phyloP scores from a whole-genome alignment of 1,284 basidiomycete genomes.

The Fomitopsis betulina region DNA sequence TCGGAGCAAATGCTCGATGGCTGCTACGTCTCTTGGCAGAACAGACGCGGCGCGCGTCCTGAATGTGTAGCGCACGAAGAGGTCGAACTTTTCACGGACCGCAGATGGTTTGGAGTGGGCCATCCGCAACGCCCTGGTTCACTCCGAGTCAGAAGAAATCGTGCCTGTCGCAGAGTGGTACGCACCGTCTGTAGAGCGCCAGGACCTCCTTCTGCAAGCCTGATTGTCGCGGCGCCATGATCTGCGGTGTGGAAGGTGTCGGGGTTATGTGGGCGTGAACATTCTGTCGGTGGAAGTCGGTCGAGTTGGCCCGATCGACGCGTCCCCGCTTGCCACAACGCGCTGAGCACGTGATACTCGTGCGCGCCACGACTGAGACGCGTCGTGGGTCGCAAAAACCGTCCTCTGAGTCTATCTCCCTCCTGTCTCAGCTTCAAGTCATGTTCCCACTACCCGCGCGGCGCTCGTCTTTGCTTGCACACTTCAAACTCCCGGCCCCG shows the following conservation, averaged over 20 bases:
- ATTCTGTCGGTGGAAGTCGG: neutral
- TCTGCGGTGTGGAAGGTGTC: neutral
- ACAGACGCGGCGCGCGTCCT: slow-evolving; percentile 53
- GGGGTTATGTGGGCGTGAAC: neutral
- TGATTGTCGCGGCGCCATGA: slow-evolving; percentile 33
- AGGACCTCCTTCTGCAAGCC: slow-evolving; percentile 71
- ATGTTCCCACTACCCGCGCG: neutral
- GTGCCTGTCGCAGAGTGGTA: neutral
- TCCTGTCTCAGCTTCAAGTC: neutral
- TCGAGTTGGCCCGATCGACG: neutral
- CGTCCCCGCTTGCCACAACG: neutral
- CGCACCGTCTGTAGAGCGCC: slow-evolving; percentile 64
- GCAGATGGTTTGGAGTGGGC: slow-evolving; percentile 56
- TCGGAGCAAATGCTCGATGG: slow-evolving; percentile 70
- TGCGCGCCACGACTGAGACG: neutral
- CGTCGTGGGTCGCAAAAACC: neutral
- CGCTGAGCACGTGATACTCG: neutral
- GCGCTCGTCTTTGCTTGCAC: neutral
- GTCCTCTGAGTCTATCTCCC: neutral
- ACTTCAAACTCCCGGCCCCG: neutral
- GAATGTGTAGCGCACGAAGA: slow-evolving; percentile 67
- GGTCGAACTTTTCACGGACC: slow-evolving; percentile 56
- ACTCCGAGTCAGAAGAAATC: neutral
- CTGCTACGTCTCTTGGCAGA: slow-evolving; percentile 58
- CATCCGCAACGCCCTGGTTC: slow-evolving; percentile 66